Percentiles rank a stretch among this genome's conserved stretches.
phyloP scores from a whole-genome alignment of 805 yeast genomes.

The Naumovozyma baii region DNA sequence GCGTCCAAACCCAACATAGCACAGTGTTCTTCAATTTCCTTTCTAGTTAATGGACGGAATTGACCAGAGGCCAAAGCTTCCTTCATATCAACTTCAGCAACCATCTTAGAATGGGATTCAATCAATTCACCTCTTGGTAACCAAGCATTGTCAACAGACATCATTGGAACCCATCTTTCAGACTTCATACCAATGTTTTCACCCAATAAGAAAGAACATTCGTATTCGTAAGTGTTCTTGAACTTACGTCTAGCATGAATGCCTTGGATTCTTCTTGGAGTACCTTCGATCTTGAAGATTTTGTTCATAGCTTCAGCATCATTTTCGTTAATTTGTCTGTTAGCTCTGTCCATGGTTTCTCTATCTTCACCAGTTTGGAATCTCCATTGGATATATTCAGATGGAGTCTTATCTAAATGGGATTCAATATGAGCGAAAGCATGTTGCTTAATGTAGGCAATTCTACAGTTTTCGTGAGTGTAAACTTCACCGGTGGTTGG shows the following conservation, averaged over 20 bases:
- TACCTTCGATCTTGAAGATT: conserved; percentile 97
- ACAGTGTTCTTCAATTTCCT: conserved; percentile 99
- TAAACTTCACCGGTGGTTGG: conserved; percentile 98
- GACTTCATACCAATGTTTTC: conserved; percentile 98
- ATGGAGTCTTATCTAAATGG: conserved; percentile 98
- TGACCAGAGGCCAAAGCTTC: conserved; percentile 99
- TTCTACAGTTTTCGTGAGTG: conserved; percentile 99
- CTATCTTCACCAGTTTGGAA: conserved; percentile 99
- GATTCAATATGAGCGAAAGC: conserved; percentile 99
- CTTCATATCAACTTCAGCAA: conserved; percentile 99
- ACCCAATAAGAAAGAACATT: conserved; percentile 94
- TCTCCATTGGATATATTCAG: conserved; percentile 99
- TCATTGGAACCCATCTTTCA: conserved; percentile 99
- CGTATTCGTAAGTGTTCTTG: conserved; percentile 99
- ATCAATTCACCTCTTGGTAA: conserved; percentile 97
- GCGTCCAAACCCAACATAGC: conserved; percentile 97
- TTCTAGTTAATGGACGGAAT: conserved; percentile 99
- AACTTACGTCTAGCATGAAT: conserved; percentile 97
- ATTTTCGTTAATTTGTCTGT: conserved; percentile 92
- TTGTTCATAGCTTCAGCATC: conserved; percentile 99
- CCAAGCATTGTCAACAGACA: conserved; percentile 99
- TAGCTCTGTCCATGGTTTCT: conserved; percentile 99
- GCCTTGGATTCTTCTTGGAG: conserved; percentile 93
- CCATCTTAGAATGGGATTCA: conserved; percentile 97
- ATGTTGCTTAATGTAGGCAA: conserved; percentile 99